Percentiles rank a stretch among this genome's conserved stretches.
phyloP scores from a whole-genome alignment of 208 protist species.

The Leishmania turanica region DNA sequence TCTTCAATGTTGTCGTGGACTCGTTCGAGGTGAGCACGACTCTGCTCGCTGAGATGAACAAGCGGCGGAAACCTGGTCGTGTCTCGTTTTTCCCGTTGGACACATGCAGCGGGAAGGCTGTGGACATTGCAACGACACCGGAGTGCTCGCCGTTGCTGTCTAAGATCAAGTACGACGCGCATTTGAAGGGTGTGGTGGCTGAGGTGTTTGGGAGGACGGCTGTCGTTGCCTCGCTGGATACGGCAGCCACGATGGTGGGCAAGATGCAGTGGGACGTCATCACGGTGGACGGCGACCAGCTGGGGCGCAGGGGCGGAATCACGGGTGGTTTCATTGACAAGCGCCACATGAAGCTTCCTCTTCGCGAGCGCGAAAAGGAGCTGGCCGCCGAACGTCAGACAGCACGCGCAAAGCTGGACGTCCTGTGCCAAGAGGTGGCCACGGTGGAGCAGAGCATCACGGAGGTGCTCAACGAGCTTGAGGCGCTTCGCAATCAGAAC shows the following conservation, averaged over 20 bases:
- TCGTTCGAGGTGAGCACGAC: conserved; percentile 91
- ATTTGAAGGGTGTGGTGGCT: conserved; percentile 81
- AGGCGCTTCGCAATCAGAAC: conserved; percentile 61
- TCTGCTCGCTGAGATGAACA: conserved; percentile 94
- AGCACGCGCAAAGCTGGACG: conserved; percentile 46
- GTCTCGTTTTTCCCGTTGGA: conserved; percentile 98
- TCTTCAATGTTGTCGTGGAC: conserved; percentile 99
- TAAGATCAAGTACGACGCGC: conserved; percentile 74
- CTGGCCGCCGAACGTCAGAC: conserved; percentile 16
- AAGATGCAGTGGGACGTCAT: conserved; percentile 93
- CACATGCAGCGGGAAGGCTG: conserved; percentile 60
- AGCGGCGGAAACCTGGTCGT: conserved; percentile 83
- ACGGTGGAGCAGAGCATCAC: conserved; percentile 79
- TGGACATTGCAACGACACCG: conserved; percentile 52
- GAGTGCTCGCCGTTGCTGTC: conserved; percentile 77
- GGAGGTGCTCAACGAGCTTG: conserved; percentile 75
- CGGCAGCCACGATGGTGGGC: conserved; percentile 64
- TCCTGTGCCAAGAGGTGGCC: conserved; percentile 71
- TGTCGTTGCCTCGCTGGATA: conserved; percentile 88
- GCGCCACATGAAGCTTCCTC: conserved; percentile 75
- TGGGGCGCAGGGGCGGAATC: conserved; percentile 91
- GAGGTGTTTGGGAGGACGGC: conserved; percentile 96
- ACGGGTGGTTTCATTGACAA: conserved; percentile 96
- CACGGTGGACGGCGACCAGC: conserved; percentile 93
- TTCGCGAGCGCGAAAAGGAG: conserved; percentile 58